A percentile compares a stretch with the other conserved stretches of the same genome.
Evolutionary conservation across 2,329 filamentous ascomycete genomes (phyloP).

Genomic region (Penicillium rolfsii): DNA sequence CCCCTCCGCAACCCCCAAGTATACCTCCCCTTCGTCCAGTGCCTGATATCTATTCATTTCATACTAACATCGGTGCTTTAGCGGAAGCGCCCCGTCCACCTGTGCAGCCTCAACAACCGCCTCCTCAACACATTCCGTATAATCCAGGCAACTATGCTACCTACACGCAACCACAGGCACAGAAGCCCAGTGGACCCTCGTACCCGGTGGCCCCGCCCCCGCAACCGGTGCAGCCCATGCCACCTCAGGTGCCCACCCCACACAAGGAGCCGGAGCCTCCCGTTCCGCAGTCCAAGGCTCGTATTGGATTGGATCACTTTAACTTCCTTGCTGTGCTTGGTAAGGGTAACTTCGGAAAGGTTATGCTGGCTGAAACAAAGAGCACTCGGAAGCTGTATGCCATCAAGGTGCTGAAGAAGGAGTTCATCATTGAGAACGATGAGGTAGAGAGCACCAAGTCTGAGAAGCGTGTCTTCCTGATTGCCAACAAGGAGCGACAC

Average conservation of each 20-base stretch:
- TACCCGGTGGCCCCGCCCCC: conserved; percentile 36
- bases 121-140: conserved; percentile 52
- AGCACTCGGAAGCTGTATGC: conserved; percentile 88
- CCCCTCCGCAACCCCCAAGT: conserved; percentile 48
- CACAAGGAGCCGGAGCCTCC: conserved; percentile 37
- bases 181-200: conserved; percentile 25
- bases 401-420: conserved; percentile 99
- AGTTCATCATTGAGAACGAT: conserved; percentile 99
- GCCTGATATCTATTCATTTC: conserved; percentile 37
- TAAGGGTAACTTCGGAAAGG: conserved; percentile 99
- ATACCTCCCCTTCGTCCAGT: conserved; percentile 17
- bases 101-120: conserved; percentile 35
- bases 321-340: conserved; percentile 98
- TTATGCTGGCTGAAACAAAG: conserved; percentile 99
- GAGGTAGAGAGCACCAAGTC: conserved; percentile 98
- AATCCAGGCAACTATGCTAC: conserved; percentile 47
- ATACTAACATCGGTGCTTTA: conserved; percentile 27
- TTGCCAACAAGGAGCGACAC: conserved; percentile 95
- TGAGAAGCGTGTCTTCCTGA: conserved; percentile 94
- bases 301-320: conserved; percentile 97
- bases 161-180: conserved; percentile 38
- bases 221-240: conserved; percentile 27
- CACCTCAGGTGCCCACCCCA: conserved; percentile 28
- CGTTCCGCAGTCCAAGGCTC: conserved; percentile 50
- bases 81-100: conserved; percentile 46